Base-by-base conservation (phyloP, 306 rosid genomes). In the Cucurbita moschata region DNA sequence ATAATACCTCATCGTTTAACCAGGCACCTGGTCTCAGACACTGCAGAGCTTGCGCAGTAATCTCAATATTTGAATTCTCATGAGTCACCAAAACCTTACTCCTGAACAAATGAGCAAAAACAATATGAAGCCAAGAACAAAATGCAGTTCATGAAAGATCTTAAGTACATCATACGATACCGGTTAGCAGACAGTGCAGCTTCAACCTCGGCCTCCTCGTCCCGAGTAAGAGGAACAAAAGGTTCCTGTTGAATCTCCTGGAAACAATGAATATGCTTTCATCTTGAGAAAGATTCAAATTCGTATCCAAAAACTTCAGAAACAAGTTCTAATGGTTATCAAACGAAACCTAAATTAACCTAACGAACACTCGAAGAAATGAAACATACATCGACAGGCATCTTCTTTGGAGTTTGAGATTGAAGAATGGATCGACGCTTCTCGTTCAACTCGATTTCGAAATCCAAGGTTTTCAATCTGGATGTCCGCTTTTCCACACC, bases 1-100 rank as follows among this genome's bases (percentile, higher is more conserved):
- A 21, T 21, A 21, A 21, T 21, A 95, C 99, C 96, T 91, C 99
- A 79, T 95, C 99, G 64, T 95, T 95, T 77, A 95, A 81, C 99
- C 99, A 95, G 15, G 86, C 93, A 37, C 83, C 79, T 0, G 92
- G 90, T 50, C 85, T 66, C 72, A 95, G 93, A 81, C 99, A 91
- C 77, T 78, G 92, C 67, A 95, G 67, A 77, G 75, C 70, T 71
- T 91, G 88, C 30, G 87, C 97, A 0, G 88, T 83, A 46, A 95
- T 88, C 80, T 79, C 89, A 55, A 95, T 86, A 80, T 87, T 91
- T 39, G 99, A 89, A 80, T 73, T 87, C 67, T 84, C 82, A 72
- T 95, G 99, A 52, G 79, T 55, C 72, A 88, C 90, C 94, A 95
- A 83, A 78, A 88, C 80, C 85, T 52, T 78, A 83, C 59, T 80